Evolutionary conservation across 1,284 basidiomycete species (phyloP), one percentile per base, ranked within the genome.

Genomic region (Neolentinus lepideus): DNA sequence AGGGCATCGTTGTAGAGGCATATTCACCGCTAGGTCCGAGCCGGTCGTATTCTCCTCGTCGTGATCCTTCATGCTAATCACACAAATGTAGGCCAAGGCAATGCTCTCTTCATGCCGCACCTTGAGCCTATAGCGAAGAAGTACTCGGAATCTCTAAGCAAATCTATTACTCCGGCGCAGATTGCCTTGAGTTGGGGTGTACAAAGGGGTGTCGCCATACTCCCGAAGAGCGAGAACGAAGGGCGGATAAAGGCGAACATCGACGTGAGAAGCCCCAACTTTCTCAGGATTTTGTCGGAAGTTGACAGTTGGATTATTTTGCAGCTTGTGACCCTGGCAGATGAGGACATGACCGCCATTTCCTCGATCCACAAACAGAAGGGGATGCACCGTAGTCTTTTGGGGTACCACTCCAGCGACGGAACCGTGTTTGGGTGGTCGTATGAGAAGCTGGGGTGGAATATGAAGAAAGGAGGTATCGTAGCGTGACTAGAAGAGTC

Each of bases 121-220:
- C 62, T 86, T 50, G 60, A 67, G 38, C 64, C 65, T 27, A 74
- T 86, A 25, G 81, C 80, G 14, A 65, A 74, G 36, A 75, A 72
- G 59, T 67, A 78, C 59, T 59, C 64, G 19, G 19, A 43, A 43
- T 9, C 8, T 16, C 38, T 43, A 6, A 16, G 38, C 16, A 43
- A 43, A n/a, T 3, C 6, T 25, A 72, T 74, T 8, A 71, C 75
- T 1, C 69, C 77, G 8, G 81, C 77, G 0, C 82, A 83, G 57
- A 69, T 84, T 19, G 65, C 81, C 8, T 67, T 81, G 51, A 77
- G 75, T 62, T 84, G 78, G 79, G 71, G 66, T n/a, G 69, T 79
- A 16, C 69, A 74, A 56, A 68, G 75, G 12, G 71, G 75, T 2
- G 73, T 69, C 1, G 60, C 68, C 27, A 72, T 75, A 12, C 69